A percentile compares a stretch with the other conserved stretches of the same genome.
Evolutionary conservation across 768 basidiomycete genomes (phyloP).

Genomic region (Leccinum obscurum): DNA sequence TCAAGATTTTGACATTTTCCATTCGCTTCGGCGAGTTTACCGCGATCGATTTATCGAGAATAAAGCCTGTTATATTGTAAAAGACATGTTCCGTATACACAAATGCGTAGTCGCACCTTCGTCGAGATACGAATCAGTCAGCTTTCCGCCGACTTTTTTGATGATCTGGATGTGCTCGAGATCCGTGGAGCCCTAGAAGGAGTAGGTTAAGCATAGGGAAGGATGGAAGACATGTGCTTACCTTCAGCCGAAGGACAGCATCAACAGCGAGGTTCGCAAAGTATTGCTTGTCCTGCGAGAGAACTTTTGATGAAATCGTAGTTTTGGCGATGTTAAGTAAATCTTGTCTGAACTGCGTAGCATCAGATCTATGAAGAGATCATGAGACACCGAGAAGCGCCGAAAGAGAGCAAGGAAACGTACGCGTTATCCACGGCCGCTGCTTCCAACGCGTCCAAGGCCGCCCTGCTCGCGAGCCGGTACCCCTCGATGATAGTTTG

Average conservation of each 20-base stretch:
- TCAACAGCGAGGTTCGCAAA: slow-evolving; percentile 98
- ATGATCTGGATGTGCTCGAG: slow-evolving; percentile 99
- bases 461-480: slow-evolving; percentile 85
- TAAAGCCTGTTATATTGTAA: slow-evolving; percentile 66
- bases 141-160: slow-evolving; percentile 99
- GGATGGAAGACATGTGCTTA: slow-evolving; percentile 23
- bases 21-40: slow-evolving; percentile 93
- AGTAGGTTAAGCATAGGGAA: slow-evolving; percentile 3
- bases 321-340: slow-evolving; percentile 96
- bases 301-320: slow-evolving; percentile 93
- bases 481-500: slow-evolving; percentile 98
- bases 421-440: slow-evolving; percentile 85
- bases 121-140: slow-evolving; percentile 97
- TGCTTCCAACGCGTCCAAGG: slow-evolving; percentile 79
- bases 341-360: slow-evolving; percentile 78
- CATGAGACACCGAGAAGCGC: neutral
- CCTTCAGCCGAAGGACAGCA: slow-evolving; percentile 91
- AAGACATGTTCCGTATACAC: neutral
- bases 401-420: slow-evolving; percentile 29
- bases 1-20: slow-evolving; percentile 93
- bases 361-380: slow-evolving; percentile 55
- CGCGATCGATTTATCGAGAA: slow-evolving; percentile 93
- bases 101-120: slow-evolving; percentile 58
- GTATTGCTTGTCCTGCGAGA: slow-evolving; percentile 96
- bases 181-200: slow-evolving; percentile 87